Evolutionary conservation across 2,329 filamentous ascomycete genomes (phyloP).

Genomic region (Diaporthe eres): DNA sequence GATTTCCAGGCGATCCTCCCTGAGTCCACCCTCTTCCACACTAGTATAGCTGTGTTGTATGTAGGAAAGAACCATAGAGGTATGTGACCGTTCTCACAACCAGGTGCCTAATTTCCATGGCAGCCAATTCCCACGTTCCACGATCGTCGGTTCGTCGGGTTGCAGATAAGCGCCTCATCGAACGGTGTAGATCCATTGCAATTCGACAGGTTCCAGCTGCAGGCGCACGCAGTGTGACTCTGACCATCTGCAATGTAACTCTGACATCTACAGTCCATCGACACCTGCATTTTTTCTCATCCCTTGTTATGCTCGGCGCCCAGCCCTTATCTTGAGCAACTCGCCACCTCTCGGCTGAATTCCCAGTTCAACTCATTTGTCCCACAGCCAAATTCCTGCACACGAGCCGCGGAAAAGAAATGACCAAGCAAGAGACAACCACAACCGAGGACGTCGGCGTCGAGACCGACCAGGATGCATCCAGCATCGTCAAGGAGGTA

Average conservation of each 20-base stretch:
- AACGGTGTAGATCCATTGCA: conserved; percentile 49
- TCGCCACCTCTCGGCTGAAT: not conserved
- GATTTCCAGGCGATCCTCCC: not conserved
- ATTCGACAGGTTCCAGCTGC: conserved; percentile 44
- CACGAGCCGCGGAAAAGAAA: not conserved
- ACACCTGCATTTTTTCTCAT: not conserved
- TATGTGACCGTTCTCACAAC: too few relatives aligned
- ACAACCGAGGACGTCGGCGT: not conserved
- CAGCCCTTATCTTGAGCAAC: not conserved
- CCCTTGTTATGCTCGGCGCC: not conserved
- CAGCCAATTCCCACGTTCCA: not conserved
- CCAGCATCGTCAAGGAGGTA: conserved; percentile 13
- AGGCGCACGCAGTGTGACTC: conserved; percentile 17
- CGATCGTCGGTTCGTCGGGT: not conserved
- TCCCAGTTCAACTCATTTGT: too few relatives aligned
- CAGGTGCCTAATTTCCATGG: too few relatives aligned
- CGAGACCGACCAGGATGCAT: not conserved
- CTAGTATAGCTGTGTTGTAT: not conserved
- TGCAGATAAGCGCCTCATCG: conserved; percentile 42
- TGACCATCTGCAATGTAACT: conserved; percentile 23
- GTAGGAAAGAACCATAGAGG: too few relatives aligned
- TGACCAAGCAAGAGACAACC: not conserved
- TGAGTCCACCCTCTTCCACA: not conserved
- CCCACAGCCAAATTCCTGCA: not conserved
- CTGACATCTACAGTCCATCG: not conserved